These are phyloP conservation scores for Candida freyschussii DNA, from an alignment of 1,139 yeast species.

Conservation along the genomic window DNA sequence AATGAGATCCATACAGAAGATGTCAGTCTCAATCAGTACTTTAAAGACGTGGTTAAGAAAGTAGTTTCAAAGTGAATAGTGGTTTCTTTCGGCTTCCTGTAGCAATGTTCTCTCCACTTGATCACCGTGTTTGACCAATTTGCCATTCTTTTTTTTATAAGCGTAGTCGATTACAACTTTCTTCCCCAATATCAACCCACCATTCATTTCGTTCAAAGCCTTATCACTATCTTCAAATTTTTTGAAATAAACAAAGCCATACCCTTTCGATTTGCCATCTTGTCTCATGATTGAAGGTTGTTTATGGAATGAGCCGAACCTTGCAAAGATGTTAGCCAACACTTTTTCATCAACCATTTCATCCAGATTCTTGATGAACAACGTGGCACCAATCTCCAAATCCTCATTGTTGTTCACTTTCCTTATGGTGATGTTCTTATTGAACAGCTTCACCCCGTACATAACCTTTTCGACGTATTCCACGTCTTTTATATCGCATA, in stretches of 20 bases:
- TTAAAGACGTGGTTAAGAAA: constrained; percentile 1
- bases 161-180: constrained; percentile 66
- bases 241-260: constrained; percentile 58
- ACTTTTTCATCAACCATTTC: constrained; percentile 61
- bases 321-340: constrained; percentile 55
- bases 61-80: constrained; percentile 13
- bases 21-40: constrained; percentile 5
- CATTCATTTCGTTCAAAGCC: constrained; percentile 68
- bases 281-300: constrained; percentile 49
- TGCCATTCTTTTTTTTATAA: constrained; percentile 55
- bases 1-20: constrained; percentile 8
- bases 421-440: constrained; percentile 58
- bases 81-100: constrained; percentile 49
- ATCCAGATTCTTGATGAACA: constrained; percentile 71
- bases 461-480: constrained; percentile 64
- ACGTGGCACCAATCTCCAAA: constrained; percentile 65
- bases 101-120: constrained; percentile 71
- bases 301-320: constrained; percentile 60
- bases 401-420: constrained; percentile 31
- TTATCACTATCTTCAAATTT: constrained; percentile 66
- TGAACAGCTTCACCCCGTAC: constrained; percentile 60
- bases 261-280: constrained; percentile 57
- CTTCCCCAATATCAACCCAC: constrained; percentile 64
- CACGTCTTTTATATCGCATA: constrained; percentile 55
- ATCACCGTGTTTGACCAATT: constrained; percentile 71